A percentile compares a stretch with the other conserved stretches of the same genome.
Evolutionary conservation across 192 early-diverging fungal genomes (phyloP).

Genomic region (Gigaspora rosea): DNA sequence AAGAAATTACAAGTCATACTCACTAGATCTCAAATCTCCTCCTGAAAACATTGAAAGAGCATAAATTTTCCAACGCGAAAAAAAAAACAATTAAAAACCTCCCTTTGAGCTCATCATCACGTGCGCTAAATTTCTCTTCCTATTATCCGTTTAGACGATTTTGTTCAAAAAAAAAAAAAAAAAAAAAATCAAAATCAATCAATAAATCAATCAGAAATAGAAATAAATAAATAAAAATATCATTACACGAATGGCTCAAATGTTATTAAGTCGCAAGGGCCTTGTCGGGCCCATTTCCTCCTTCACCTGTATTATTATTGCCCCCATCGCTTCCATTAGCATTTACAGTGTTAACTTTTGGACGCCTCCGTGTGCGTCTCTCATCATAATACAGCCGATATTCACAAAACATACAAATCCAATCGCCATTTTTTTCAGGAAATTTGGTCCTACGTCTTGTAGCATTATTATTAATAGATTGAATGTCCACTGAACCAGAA

Average conservation of each 20-base stretch:
- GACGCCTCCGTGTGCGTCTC: background rate
- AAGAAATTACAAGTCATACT: conserved; percentile 28
- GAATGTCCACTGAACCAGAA: conserved; percentile 30
- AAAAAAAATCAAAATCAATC: too few relatives aligned
- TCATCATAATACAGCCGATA: conserved; percentile 32
- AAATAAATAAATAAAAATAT: conserved; percentile 10
- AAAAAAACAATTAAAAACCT: conserved; percentile 22
- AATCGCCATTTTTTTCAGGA: conserved; percentile 30
- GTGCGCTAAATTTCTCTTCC: background rate
- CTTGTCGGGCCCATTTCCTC: conserved; percentile 6
- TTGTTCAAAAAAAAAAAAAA: too few relatives aligned
- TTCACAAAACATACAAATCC: conserved; percentile 36
- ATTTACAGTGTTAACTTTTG: background rate
- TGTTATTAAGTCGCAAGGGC: conserved; percentile 11
- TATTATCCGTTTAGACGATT: background rate
- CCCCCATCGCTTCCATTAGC: conserved; percentile 23
- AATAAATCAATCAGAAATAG: too few relatives aligned
- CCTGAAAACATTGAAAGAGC: background rate
- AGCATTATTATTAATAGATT: background rate
- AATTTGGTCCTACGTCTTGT: conserved; percentile 25
- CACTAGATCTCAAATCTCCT: conserved; percentile 5
- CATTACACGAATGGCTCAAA: background rate
- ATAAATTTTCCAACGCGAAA: conserved; percentile 14
- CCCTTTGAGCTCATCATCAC: background rate
- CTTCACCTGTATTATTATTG: conserved; percentile 2